Percentiles rank a stretch among this genome's conserved stretches.
Evolutionary conservation across 1,284 basidiomycete genomes (phyloP).

Genomic region (Pisolithus thermaeus): DNA sequence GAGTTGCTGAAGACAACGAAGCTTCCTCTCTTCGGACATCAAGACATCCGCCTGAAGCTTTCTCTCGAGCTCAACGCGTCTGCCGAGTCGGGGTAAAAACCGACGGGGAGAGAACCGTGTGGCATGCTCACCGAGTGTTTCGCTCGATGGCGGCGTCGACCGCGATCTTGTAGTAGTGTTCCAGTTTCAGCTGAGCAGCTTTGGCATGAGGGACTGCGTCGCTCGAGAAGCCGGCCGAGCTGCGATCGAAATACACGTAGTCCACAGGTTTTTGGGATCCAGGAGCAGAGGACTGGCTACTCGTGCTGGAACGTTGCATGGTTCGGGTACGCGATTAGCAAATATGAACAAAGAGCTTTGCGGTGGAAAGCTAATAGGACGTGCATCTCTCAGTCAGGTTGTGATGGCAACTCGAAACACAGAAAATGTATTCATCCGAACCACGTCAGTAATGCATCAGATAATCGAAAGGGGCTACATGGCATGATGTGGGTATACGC

Average conservation of each 20-base stretch:
- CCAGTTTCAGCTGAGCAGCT: conserved; percentile 84
- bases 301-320: conserved; percentile 29
- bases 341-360: background rate
- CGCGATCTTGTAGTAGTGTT: conserved; percentile 88
- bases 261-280: conserved; percentile 34
- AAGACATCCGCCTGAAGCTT: conserved; percentile 59
- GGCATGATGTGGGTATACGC: background rate
- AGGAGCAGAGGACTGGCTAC: conserved; percentile 19
- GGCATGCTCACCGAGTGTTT: conserved; percentile 62
- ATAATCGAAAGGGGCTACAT: background rate
- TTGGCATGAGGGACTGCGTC: conserved; percentile 77
- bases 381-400: background rate
- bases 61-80: conserved; percentile 82
- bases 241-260: conserved; percentile 86
- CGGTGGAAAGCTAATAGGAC: background rate
- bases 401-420: conserved; percentile 1
- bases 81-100: conserved; percentile 27
- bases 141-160: conserved; percentile 89
- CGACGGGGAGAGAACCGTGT: background rate
- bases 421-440: background rate
- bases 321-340: background rate
- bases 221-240: conserved; percentile 64
- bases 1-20: conserved; percentile 73
- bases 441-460: no score
- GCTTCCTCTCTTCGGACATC: conserved; percentile 73